These are phyloP conservation scores for Fusarium pseudocircinatum DNA, from an alignment of 2,329 filamentous ascomycete species.

Conservation along the genomic window DNA sequence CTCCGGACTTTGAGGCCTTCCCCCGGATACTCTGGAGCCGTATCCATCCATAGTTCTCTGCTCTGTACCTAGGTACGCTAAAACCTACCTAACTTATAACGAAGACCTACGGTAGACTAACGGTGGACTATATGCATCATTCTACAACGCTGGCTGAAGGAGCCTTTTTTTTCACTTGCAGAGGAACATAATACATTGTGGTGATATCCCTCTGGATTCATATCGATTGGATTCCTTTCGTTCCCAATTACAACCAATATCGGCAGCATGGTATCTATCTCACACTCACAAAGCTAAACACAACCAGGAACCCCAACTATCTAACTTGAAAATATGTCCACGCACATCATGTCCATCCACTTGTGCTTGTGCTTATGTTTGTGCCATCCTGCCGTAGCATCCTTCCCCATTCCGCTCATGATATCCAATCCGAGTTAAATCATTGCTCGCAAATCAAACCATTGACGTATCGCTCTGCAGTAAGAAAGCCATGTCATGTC, in stretches of 20 bases:
- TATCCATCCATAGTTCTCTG: background rate
- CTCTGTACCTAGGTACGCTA: background rate
- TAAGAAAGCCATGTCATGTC: constrained; percentile 45
- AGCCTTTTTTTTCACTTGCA: background rate
- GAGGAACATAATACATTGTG: background rate
- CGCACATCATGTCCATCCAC: constrained; percentile 3
- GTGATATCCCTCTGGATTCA: background rate
- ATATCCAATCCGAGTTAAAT: constrained; percentile 32
- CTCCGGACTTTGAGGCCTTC: background rate
- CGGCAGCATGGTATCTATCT: constrained; percentile 41
- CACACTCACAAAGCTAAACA: constrained; percentile 37
- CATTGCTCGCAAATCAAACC: constrained; percentile 33
- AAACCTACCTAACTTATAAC: background rate
- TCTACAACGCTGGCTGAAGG: background rate
- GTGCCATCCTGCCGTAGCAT: background rate
- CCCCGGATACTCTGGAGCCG: background rate
- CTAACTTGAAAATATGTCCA: constrained; percentile 33
- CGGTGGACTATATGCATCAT: background rate
- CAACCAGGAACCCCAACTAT: constrained; percentile 32
- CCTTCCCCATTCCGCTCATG: constrained; percentile 16
- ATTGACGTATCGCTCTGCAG: constrained; percentile 43
- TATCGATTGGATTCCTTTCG: constrained; percentile 22
- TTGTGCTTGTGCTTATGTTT: background rate
- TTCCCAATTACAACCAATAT: constrained; percentile 32
- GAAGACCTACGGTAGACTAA: background rate